phyloP scores from a whole-genome alignment of 2,329 filamentous ascomycete species.

The Xylariaceae sp. region DNA sequence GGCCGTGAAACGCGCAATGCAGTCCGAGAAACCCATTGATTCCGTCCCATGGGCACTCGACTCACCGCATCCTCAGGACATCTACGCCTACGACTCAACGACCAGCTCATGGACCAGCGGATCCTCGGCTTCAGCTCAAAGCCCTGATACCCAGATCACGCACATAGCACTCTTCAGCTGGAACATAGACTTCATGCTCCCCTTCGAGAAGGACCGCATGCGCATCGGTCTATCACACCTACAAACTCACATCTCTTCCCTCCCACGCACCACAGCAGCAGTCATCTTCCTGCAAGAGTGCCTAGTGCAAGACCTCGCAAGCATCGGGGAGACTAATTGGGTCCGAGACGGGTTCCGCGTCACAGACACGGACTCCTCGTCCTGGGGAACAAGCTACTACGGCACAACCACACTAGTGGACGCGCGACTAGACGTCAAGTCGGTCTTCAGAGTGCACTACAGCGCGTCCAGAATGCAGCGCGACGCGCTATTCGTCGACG shows the following conservation, averaged over 20 bases:
- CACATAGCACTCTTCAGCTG: constrained; percentile 27
- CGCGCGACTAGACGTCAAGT: constrained; percentile 34
- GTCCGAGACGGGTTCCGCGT: constrained; percentile 42
- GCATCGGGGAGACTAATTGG: constrained; percentile 42
- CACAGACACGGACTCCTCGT: constrained; percentile 38
- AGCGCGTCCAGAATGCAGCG: constrained; percentile 42
- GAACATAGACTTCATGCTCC: constrained; percentile 35
- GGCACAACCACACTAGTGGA: constrained; percentile 51
- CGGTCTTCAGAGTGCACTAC: constrained; percentile 47
- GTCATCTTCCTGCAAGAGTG: constrained; percentile 52
- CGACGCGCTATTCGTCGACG: constrained; percentile 50
- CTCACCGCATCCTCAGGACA: constrained; percentile 23
- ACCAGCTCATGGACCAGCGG: constrained; percentile 18
- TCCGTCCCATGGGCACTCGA: constrained; percentile 23
- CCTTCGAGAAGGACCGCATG: constrained; percentile 24
- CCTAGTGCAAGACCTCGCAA: constrained; percentile 38
- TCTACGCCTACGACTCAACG: constrained; percentile 19
- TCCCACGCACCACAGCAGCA: constrained; percentile 23
- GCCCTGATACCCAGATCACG: constrained; percentile 8
- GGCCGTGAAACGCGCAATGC: constrained; percentile 14
- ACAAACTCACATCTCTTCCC: constrained; percentile 5
- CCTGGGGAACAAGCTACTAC: constrained; percentile 43
- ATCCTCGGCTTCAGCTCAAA: background rate
- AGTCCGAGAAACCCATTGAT: background rate
- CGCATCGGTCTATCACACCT: constrained; percentile 24